Evolutionary conservation across 306 rosid species (phyloP).

Genomic region (Rosa multiflora): DNA sequence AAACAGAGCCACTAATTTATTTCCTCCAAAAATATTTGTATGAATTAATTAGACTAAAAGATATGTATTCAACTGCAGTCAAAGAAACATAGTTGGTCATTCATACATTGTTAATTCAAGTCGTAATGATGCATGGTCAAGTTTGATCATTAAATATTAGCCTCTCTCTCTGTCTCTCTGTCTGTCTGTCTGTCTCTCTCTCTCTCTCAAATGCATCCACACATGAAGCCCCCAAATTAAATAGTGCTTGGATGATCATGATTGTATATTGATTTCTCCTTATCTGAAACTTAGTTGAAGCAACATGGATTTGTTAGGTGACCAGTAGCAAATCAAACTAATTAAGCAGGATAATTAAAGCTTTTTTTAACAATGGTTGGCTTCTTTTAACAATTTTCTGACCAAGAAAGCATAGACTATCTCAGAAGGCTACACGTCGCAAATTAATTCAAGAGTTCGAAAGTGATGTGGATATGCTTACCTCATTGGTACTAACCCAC

Average conservation of each 20-base stretch:
- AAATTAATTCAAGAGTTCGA: constrained; percentile 23
- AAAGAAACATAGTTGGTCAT: neutral
- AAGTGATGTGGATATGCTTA: constrained; percentile 18
- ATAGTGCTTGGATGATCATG: neutral
- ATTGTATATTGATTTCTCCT: neutral
- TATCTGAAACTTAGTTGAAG: neutral
- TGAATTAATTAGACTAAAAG: no score
- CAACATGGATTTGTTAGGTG: constrained; percentile 2
- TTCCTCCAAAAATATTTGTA: neutral
- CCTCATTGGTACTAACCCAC: constrained; percentile 19
- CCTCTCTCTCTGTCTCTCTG: neutral
- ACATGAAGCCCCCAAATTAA: neutral
- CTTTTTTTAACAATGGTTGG: neutral
- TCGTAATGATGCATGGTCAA: neutral
- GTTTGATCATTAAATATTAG: neutral
- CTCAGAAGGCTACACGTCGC: constrained; percentile 27
- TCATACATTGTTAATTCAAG: neutral
- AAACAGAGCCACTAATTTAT: no score
- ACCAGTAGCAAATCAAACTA: neutral
- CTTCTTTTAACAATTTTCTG: constrained; percentile 33
- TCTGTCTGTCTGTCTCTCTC: neutral
- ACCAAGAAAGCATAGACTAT: constrained; percentile 34
- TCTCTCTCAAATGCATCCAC: neutral
- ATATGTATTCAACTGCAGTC: neutral
- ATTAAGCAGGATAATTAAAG: neutral